Evolutionary conservation across 2,329 filamentous ascomycete species (phyloP).

Genomic region (Coniosporium tulheliwenetii): DNA sequence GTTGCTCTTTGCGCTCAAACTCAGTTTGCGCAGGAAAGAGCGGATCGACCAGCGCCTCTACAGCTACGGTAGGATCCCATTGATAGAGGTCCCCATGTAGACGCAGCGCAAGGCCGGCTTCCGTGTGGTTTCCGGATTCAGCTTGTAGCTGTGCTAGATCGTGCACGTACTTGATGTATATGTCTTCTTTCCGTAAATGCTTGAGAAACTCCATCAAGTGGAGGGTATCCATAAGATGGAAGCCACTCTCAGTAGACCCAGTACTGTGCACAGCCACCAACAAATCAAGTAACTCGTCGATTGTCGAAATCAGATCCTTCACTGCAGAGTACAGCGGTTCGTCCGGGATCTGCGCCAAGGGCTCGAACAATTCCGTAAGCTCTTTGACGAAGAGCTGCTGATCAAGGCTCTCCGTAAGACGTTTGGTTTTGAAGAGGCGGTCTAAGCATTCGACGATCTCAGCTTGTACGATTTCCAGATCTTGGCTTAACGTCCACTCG

Average conservation of each 20-base stretch:
- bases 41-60: constrained; percentile 55
- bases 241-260: constrained; percentile 56
- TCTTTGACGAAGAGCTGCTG: constrained; percentile 89
- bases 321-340: constrained; percentile 65
- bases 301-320: constrained; percentile 63
- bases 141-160: constrained; percentile 70
- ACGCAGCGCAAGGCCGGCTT: constrained; percentile 76
- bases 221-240: constrained; percentile 73
- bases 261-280: constrained; percentile 77
- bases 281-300: constrained; percentile 82
- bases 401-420: constrained; percentile 71
- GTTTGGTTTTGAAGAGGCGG: constrained; percentile 74
- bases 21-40: constrained; percentile 68
- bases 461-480: constrained; percentile 79
- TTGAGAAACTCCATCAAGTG: constrained; percentile 91
- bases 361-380: constrained; percentile 64
- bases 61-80: constrained; percentile 61
- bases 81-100: constrained; percentile 87
- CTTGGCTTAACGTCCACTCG: constrained; percentile 92
- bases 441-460: constrained; percentile 95
- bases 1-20: constrained; percentile 81
- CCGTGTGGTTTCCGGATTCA: constrained; percentile 61
- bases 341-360: constrained; percentile 47
- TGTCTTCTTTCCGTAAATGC: constrained; percentile 93
- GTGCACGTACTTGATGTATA: constrained; percentile 91